Conservation (phyloP, 169 alveolate genomes). For the Toxoplasma gondii region DNA sequence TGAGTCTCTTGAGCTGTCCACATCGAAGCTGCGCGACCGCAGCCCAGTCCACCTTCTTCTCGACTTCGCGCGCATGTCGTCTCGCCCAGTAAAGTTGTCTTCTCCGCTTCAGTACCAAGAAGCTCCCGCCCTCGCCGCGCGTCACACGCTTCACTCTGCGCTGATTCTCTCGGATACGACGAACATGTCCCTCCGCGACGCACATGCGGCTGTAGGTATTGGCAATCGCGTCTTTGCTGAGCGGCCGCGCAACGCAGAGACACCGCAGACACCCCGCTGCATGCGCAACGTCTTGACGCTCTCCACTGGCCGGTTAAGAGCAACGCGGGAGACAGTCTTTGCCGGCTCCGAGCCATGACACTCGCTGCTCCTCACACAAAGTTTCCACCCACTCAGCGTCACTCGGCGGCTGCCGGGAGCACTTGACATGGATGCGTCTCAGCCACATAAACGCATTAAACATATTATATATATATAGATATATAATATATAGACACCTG, state of each 20-base stretch:
- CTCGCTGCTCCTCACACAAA: background rate
- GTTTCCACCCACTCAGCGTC: too few relatives aligned
- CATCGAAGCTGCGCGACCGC: background rate
- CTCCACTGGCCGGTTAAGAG: background rate
- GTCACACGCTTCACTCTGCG: background rate
- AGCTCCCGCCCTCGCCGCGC: constrained; percentile 14
- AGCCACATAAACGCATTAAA: background rate
- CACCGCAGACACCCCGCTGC: background rate
- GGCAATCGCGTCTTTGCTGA: background rate
- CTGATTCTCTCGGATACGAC: background rate
- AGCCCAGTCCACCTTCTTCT: background rate
- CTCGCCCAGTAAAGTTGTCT: background rate
- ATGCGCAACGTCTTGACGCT: too few relatives aligned
- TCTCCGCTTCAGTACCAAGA: background rate
- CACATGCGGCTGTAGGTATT: constrained; percentile 20
- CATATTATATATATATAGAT: background rate
- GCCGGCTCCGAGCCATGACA: background rate
- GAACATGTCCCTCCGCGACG: background rate
- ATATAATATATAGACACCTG: too few relatives aligned
- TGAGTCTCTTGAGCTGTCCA: background rate
- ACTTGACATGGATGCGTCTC: background rate
- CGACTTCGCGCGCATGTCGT: background rate
- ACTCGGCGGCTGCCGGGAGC: background rate
- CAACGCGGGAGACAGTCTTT: background rate
- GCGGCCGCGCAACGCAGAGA: background rate